Conservation (phyloP, 805 yeast species). For the Myxozyma neotropica region DNA sequence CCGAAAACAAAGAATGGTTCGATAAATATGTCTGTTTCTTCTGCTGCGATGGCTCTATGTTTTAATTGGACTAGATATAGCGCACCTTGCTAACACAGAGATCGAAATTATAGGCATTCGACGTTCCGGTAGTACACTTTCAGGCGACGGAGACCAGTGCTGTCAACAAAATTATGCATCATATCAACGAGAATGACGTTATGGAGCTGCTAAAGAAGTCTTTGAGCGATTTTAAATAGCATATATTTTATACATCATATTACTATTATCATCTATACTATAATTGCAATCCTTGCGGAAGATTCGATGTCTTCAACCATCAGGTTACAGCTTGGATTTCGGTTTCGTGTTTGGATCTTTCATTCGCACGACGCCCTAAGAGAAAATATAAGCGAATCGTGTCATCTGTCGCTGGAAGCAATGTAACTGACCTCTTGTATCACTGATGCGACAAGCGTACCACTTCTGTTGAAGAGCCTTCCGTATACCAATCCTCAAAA, state of each 20-base stretch:
- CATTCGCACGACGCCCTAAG: conserved; percentile 23
- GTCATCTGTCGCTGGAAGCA: too few relatives aligned
- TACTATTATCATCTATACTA: not conserved
- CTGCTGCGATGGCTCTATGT: not conserved
- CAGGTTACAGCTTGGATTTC: conserved; percentile 14
- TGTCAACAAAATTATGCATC: conserved; percentile 20
- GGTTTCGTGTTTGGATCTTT: not conserved
- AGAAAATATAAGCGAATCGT: not conserved
- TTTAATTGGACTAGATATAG: not conserved
- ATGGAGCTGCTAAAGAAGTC: conserved; percentile 2
- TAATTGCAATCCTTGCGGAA: too few relatives aligned
- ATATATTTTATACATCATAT: too few relatives aligned
- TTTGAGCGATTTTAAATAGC: not conserved
- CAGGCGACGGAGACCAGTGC: conserved; percentile 11
- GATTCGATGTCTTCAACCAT: too few relatives aligned
- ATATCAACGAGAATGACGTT: conserved; percentile 24
- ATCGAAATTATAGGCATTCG: conserved; percentile 38
- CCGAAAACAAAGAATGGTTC: conserved; percentile 42
- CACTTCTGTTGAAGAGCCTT: conserved; percentile 17
- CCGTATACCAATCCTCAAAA: conserved; percentile 26
- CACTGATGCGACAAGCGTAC: conserved; percentile 27
- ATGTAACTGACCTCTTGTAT: conserved; percentile 28
- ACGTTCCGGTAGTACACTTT: conserved; percentile 44
- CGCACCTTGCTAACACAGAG: not conserved
- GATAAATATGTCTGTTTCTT: conserved; percentile 39